Conservation (phyloP, 345 rosid species). For the Pugionium dolabratum region DNA sequence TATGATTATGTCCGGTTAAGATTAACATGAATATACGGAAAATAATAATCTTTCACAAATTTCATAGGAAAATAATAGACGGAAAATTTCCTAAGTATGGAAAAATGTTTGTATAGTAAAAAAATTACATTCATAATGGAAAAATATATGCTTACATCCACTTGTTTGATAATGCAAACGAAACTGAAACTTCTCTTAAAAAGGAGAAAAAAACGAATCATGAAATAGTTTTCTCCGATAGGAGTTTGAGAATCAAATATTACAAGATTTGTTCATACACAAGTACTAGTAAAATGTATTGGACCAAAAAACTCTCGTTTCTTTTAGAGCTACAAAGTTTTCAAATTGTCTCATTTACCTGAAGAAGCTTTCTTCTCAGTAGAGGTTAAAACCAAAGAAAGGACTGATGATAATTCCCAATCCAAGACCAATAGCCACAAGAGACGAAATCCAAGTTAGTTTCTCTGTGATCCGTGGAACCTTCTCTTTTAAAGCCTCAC, state of each 20-base stretch:
- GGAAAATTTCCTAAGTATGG: too few species aligned
- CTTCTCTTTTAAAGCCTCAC: constrained; percentile 78
- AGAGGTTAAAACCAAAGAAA: constrained; percentile 81
- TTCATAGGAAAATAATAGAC: too few species aligned
- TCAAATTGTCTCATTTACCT: constrained; percentile 20
- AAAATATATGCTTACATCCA: constrained; percentile 7
- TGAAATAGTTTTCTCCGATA: not conserved
- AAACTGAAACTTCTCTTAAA: constrained; percentile 11
- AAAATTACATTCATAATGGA: constrained; percentile 10
- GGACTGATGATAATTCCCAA: constrained; percentile 82
- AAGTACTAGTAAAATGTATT: constrained; percentile 6
- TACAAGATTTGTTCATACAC: constrained; percentile 1
- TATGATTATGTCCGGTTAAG: too few species aligned
- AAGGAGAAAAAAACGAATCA: constrained; percentile 7
- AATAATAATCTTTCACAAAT: too few species aligned
- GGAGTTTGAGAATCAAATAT: constrained; percentile 24
- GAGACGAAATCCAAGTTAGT: constrained; percentile 93
- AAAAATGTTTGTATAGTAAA: too few species aligned
- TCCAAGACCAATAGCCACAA: constrained; percentile 84
- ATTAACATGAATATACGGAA: too few species aligned
- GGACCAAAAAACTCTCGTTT: not conserved
- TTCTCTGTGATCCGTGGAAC: constrained; percentile 92
- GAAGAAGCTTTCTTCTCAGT: constrained; percentile 40
- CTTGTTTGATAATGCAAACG: constrained; percentile 13
- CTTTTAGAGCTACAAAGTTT: constrained; percentile 29